Evolutionary conservation across 345 rosid genomes (phyloP).

Genomic region (Eucalyptus rudis): DNA sequence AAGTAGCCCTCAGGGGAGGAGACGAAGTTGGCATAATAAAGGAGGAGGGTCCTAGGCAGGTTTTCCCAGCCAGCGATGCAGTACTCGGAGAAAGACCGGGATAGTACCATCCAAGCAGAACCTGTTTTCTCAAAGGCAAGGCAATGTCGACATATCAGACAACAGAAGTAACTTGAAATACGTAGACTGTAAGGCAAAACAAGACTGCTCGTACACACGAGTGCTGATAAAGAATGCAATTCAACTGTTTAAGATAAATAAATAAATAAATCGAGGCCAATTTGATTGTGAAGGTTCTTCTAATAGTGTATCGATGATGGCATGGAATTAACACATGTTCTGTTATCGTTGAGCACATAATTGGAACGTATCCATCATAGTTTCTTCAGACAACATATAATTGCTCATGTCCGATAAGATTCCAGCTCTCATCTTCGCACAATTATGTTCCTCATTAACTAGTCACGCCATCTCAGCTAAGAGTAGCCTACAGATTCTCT

Average conservation of each 20-base stretch:
- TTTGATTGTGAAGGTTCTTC: not conserved
- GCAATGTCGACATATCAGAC: not conserved
- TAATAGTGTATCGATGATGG: not conserved
- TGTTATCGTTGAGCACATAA: not conserved
- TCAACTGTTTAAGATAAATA: not conserved
- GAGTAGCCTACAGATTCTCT: not conserved
- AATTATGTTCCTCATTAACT: not conserved
- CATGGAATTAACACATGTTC: not conserved
- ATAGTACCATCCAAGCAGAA: constrained; percentile 90
- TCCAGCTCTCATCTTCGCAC: not conserved
- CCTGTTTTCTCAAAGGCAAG: constrained; percentile 22
- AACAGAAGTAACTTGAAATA: not conserved
- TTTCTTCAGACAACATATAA: not conserved
- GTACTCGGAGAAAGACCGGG: constrained; percentile 81
- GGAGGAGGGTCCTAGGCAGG: constrained; percentile 80
- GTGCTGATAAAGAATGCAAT: not conserved
- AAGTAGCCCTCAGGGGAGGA: constrained; percentile 92
- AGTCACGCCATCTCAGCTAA: not conserved
- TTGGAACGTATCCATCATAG: not conserved
- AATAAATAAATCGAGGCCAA: not conserved
- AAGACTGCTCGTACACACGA: not conserved
- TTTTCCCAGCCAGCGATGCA: constrained; percentile 78
- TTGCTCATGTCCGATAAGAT: not conserved
- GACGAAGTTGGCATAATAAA: constrained; percentile 82
- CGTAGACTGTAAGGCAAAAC: not conserved